A percentile compares a stretch with the other conserved stretches of the same genome.
These are phyloP conservation scores for Podaxis sp. DNA, from an alignment of 768 basidiomycete species.

Conservation along the genomic window DNA sequence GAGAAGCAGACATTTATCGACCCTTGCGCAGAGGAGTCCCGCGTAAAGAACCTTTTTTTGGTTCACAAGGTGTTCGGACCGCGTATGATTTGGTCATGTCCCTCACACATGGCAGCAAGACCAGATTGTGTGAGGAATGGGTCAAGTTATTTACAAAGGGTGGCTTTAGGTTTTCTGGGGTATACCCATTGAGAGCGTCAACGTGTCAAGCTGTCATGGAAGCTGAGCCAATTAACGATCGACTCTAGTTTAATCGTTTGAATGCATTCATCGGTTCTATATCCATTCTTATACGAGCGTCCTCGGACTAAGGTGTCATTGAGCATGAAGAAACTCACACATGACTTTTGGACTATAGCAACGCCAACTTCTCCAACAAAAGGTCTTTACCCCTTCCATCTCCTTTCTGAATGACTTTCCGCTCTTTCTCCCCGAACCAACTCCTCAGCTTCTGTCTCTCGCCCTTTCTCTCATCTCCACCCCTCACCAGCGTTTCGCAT, in stretches of 20 bases:
- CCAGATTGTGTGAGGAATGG: not conserved
- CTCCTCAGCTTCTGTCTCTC: slow-evolving; percentile 41
- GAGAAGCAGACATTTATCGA: not conserved
- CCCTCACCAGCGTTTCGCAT: slow-evolving; percentile 47
- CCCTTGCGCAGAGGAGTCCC: not conserved
- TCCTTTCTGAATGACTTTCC: slow-evolving; percentile 43
- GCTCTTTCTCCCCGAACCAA: slow-evolving; percentile 54
- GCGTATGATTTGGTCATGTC: not conserved
- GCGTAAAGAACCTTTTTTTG: not conserved
- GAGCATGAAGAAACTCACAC: not conserved
- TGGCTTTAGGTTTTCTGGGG: not conserved
- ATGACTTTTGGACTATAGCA: slow-evolving; percentile 21
- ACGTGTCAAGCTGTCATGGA: not conserved
- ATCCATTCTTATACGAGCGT: not conserved
- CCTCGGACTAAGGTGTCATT: not conserved
- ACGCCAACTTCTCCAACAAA: slow-evolving; percentile 53
- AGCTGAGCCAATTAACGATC: not conserved
- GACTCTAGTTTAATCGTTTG: too few species aligned
- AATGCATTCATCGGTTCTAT: not conserved
- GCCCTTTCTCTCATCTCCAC: slow-evolving; percentile 28
- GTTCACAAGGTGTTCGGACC: not conserved
- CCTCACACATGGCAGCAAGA: not conserved
- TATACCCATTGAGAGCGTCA: not conserved
- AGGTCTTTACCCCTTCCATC: slow-evolving; percentile 69
- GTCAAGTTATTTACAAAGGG: not conserved